Conservation (phyloP, 257 asterid genomes). For the Thymus mandschuricus region DNA sequence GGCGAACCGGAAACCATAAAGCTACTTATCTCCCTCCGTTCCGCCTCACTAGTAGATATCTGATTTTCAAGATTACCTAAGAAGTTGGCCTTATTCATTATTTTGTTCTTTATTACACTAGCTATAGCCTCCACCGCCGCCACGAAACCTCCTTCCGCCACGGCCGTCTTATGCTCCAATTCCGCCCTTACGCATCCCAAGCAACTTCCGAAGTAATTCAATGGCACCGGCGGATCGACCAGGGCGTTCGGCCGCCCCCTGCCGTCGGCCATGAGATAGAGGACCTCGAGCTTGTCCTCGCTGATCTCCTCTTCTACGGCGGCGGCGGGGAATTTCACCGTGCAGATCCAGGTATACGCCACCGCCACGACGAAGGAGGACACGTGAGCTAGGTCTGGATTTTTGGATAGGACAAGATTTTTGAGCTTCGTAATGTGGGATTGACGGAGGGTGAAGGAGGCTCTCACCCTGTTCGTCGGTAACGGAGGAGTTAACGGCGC, state of each 20-base stretch:
- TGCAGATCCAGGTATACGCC: slow-evolving; percentile 46
- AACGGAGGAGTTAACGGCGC: slow-evolving; percentile 16
- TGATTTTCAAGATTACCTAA: too few species aligned
- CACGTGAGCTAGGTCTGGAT: slow-evolving; percentile 28
- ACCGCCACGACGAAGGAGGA: slow-evolving; percentile 44
- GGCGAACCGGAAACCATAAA: too few species aligned
- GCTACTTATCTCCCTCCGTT: too few species aligned
- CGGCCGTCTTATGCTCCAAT: slow-evolving; percentile 2
- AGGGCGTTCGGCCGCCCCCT: slow-evolving; percentile 22
- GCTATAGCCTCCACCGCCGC: slow-evolving; percentile 26
- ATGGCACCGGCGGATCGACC: slow-evolving; percentile 29
- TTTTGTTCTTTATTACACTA: too few species aligned
- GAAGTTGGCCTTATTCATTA: too few species aligned
- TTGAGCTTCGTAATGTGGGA: slow-evolving; percentile 39
- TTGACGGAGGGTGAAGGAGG: slow-evolving; percentile 45
- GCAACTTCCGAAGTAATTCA: slow-evolving; percentile 43
- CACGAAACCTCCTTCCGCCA: slow-evolving; percentile 37
- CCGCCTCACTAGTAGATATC: too few species aligned
- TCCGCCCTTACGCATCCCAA: slow-evolving; percentile 27
- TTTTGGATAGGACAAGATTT: slow-evolving; percentile 30
- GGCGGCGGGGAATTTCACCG: slow-evolving; percentile 20
- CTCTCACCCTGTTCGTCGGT: slow-evolving; percentile 43
- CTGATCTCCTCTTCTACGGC: background rate
- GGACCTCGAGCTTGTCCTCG: background rate
- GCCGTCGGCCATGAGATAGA: slow-evolving; percentile 38